Evolutionary conservation across 108 stramenopile genomes (phyloP).

Genomic region (Cyclotella sp.): DNA sequence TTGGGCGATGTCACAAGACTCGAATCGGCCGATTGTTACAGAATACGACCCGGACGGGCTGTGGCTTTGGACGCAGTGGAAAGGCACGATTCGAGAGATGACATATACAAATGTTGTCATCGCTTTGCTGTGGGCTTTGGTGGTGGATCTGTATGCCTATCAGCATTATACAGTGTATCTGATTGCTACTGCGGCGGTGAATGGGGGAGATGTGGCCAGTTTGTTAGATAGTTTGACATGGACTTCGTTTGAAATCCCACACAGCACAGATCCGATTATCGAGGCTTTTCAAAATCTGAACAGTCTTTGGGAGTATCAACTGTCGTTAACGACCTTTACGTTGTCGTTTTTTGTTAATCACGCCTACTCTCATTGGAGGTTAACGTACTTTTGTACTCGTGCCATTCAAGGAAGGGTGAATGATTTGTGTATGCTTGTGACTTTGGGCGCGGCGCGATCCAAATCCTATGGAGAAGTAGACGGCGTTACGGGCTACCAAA

Average conservation of each 20-base stretch:
- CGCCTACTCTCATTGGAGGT: conserved; percentile 59
- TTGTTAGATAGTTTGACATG: conserved; percentile 27
- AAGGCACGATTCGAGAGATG: conserved; percentile 58
- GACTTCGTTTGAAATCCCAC: conserved; percentile 53
- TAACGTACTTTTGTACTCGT: conserved; percentile 58
- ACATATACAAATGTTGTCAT: conserved; percentile 22
- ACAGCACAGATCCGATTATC: conserved; percentile 52
- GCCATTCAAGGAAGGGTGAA: conserved; percentile 71
- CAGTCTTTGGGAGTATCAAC: conserved; percentile 65
- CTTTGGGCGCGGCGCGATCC: conserved; percentile 51
- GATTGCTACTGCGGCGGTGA: conserved; percentile 31
- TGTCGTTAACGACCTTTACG: conserved; percentile 58
- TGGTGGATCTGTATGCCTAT: conserved; percentile 49
- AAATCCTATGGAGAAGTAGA: conserved; percentile 27
- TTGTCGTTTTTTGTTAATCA: conserved; percentile 63
- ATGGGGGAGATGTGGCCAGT: conserved; percentile 27
- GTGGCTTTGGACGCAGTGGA: conserved; percentile 67
- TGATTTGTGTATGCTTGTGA: conserved; percentile 64
- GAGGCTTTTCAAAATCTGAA: conserved; percentile 50
- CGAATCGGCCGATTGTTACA: conserved; percentile 17
- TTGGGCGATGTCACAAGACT: conserved; percentile 29
- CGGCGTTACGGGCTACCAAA: conserved; percentile 33
- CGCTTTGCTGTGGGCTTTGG: conserved; percentile 24
- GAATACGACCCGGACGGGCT: conserved; percentile 54
- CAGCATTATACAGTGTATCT: conserved; percentile 38